Base-by-base conservation (phyloP, 2,329 filamentous ascomycete species). In the Pseudopithomyces maydicus region DNA sequence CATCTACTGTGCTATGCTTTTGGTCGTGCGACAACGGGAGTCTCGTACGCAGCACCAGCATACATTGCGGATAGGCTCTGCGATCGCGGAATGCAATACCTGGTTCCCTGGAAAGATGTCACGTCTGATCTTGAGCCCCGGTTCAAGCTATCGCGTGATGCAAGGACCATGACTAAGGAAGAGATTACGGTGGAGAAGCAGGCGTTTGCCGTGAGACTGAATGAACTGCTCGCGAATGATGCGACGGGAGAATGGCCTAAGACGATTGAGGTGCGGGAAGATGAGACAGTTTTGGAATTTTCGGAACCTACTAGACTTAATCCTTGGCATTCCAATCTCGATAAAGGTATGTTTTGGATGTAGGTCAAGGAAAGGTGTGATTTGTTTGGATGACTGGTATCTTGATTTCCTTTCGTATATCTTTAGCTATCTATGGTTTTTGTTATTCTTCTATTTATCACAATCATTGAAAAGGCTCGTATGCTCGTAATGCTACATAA, bases 41-140 rank as follows among this genome's bases (percentile, higher is more conserved):
- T 65, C 60, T n/a, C 69, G 4, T 42, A 51, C 19, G 48, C 20
- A 7, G 6, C 48, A 6, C 48, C 48, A 5, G 69, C 72, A 1
- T 75, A 75, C 62, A 72, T 69, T 42, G 72, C 72, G 15, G 69
- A 75, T 38, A 14, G 35, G 12, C 35, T 38, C 49, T 60, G 60
- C 10, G 63, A 74, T 1, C 73, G 70, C 56, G 70, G 72, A 14
- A 59, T 70, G 8, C 70, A 54, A 0, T 26, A 43, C 35, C 44
- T 63, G 64, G 2, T 45, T 57, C 14, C 66, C 20, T 20, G 73
- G 71, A 8, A 76, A 69, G 1, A 68, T 65, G 26, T 29, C 8
- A 29, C 26, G 26, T 6, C 56, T 55, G 12, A 57, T 68, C 1
- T 59, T 67, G 1, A 70, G 74, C 54, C 76, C 75, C 60, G 64